Evolutionary conservation across 768 basidiomycete genomes (phyloP).

Genomic region (Serendipita sp.): DNA sequence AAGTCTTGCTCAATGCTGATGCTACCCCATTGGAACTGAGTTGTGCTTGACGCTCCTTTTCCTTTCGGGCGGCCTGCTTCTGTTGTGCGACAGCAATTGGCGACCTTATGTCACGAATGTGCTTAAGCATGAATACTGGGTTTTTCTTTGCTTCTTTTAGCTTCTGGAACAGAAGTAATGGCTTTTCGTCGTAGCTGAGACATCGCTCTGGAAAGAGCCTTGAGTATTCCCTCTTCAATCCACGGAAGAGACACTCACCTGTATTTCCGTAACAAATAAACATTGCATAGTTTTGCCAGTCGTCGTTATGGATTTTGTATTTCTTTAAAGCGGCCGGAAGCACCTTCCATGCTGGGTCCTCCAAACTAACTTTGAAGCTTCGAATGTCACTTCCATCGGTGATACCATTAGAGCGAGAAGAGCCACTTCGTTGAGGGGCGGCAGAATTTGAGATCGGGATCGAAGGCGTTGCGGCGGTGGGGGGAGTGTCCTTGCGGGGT

Average conservation of each 20-base stretch:
- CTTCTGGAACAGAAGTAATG: constrained; percentile 88
- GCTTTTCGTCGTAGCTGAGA: constrained; percentile 94
- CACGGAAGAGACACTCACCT: constrained; percentile 35
- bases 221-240: constrained; percentile 24
- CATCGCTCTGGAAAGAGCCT: constrained; percentile 62
- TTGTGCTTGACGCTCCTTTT: constrained; percentile 8
- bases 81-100: constrained; percentile 94
- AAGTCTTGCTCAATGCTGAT: constrained; percentile 6
- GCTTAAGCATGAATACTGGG: constrained; percentile 97
- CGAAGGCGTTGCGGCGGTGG: constrained; percentile 43
- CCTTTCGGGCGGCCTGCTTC: constrained; percentile 66
- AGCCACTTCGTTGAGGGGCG: constrained; percentile 3
- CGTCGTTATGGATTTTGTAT: constrained; percentile 96
- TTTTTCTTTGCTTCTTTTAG: constrained; percentile 95
- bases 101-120: constrained; percentile 91
- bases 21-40: background rate
- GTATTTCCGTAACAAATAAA: constrained; percentile 95
- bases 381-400: constrained; percentile 44
- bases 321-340: constrained; percentile 95
- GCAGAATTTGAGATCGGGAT: constrained; percentile 11
- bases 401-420: background rate
- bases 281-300: constrained; percentile 98
- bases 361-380: constrained; percentile 92
- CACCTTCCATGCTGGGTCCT: constrained; percentile 98
- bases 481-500: constrained; percentile 21